phyloP scores from a whole-genome alignment of 805 yeast species.

The Candida pseudofarinosa region DNA sequence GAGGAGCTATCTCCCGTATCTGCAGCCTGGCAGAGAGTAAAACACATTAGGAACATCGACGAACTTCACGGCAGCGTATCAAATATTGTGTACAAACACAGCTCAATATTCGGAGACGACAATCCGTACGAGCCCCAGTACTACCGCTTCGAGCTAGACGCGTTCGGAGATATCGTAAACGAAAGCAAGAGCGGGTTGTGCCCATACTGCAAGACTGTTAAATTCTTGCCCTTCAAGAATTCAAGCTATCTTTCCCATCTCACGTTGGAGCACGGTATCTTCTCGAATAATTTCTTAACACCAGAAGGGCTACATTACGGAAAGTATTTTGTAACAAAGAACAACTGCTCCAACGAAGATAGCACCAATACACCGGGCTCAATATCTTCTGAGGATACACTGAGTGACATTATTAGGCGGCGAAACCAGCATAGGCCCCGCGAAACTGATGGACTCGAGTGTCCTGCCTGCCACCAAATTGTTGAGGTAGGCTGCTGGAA shows the following conservation, averaged over 20 bases:
- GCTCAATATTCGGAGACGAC: conserved; percentile 14
- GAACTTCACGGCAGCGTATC: conserved; percentile 12
- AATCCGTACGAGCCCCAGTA: conserved; percentile 31
- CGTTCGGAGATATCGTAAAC: conserved; percentile 14
- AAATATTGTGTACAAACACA: conserved; percentile 20
- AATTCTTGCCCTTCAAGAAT: conserved; percentile 29
- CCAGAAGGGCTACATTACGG: conserved; percentile 31
- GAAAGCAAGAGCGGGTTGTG: conserved; percentile 30
- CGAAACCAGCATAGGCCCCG: conserved; percentile 12
- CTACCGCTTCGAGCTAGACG: conserved; percentile 23
- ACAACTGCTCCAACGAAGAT: conserved; percentile 2
- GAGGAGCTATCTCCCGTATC: conserved; percentile 2
- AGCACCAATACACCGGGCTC: conserved; percentile 1
- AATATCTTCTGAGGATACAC: conserved; percentile 8
- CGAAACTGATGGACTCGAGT: conserved; percentile 20
- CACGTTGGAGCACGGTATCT: conserved; percentile 32
- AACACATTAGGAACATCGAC: conserved; percentile 11
- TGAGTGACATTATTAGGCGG: conserved; percentile 2
- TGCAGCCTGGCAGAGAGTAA: conserved; percentile 8
- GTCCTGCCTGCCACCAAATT: conserved; percentile 23
- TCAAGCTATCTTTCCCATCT: conserved; percentile 30
- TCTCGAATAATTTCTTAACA: conserved; percentile 25
- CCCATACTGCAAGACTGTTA: conserved; percentile 26
- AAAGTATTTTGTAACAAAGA: conserved; percentile 17
- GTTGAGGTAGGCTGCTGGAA: conserved; percentile 28